phyloP scores from a whole-genome alignment of 192 early-diverging fungal genomes.

The Podila epicladia region DNA sequence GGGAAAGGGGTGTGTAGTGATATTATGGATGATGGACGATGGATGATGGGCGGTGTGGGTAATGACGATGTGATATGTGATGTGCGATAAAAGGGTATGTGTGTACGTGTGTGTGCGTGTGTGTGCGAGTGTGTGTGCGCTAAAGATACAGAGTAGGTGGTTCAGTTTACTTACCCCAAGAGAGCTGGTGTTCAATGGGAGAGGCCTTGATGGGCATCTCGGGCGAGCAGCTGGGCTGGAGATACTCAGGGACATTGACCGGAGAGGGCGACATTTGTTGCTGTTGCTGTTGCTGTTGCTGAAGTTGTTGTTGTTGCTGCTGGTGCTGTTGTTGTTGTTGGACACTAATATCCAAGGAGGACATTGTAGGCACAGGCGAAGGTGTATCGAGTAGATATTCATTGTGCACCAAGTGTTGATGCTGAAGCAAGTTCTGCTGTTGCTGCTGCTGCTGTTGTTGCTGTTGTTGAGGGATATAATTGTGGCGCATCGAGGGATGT shows the following conservation, averaged over 20 bases:
- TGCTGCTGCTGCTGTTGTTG: slow-evolving; percentile 22
- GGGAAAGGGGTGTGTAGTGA: no score
- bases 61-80: no score
- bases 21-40: no score
- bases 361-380: slow-evolving; percentile 38
- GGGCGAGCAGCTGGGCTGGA: slow-evolving; percentile 41
- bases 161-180: slow-evolving; percentile 38
- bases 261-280: slow-evolving; percentile 23
- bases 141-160: neutral
- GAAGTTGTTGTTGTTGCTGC: neutral
- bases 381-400: slow-evolving; percentile 41
- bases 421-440: slow-evolving; percentile 19
- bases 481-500: slow-evolving; percentile 7
- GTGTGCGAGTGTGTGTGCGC: neutral
- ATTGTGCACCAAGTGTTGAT: slow-evolving; percentile 13
- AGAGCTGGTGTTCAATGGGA: slow-evolving; percentile 36
- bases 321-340: neutral
- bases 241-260: slow-evolving; percentile 25
- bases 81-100: neutral
- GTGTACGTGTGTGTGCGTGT: neutral
- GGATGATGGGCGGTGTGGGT: no score
- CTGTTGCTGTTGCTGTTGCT: slow-evolving; percentile 20
- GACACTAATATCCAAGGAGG: slow-evolving; percentile 13
- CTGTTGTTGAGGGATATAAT: slow-evolving; percentile 26
- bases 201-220: slow-evolving; percentile 47